Evolutionary conservation across 2,329 filamentous ascomycete genomes (phyloP).

Genomic region (Juglanconis oblonga): DNA sequence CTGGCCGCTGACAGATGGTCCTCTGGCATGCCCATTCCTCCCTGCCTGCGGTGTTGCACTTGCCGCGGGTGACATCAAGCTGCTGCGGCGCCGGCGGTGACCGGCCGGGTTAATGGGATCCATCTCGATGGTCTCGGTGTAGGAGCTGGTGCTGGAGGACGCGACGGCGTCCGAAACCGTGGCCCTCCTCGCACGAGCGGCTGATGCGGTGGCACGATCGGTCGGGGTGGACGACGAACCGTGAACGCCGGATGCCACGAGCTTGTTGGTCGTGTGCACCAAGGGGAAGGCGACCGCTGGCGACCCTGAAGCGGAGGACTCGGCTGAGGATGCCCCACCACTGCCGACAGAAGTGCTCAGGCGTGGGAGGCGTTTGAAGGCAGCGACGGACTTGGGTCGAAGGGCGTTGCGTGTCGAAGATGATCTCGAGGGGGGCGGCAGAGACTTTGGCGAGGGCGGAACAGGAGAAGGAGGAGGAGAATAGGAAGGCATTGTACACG

Average conservation of each 20-base stretch:
- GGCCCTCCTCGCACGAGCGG: constrained; percentile 16
- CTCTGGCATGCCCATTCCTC: constrained; percentile 25
- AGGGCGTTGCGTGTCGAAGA: constrained; percentile 12
- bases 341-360: neutral
- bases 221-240: constrained; percentile 3
- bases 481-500: constrained; percentile 18
- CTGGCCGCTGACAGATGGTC: constrained; percentile 28
- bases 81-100: constrained; percentile 55
- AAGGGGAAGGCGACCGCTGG: constrained; percentile 6
- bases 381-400: constrained; percentile 10
- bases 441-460: constrained; percentile 8
- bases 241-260: neutral
- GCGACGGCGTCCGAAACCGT: constrained; percentile 17
- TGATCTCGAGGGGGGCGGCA: constrained; percentile 8
- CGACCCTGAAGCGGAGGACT: constrained; percentile 9
- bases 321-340: constrained; percentile 5
- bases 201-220: constrained; percentile 3
- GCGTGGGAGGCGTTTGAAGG: constrained; percentile 10
- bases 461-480: constrained; percentile 14
- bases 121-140: constrained; percentile 52
- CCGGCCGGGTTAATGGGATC: constrained; percentile 46
- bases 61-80: constrained; percentile 41
- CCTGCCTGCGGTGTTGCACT: constrained; percentile 21
- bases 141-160: constrained; percentile 13
- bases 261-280: constrained; percentile 12